phyloP scores from a whole-genome alignment of 2,329 filamentous ascomycete genomes.

The Dactylellina haptotyla region DNA sequence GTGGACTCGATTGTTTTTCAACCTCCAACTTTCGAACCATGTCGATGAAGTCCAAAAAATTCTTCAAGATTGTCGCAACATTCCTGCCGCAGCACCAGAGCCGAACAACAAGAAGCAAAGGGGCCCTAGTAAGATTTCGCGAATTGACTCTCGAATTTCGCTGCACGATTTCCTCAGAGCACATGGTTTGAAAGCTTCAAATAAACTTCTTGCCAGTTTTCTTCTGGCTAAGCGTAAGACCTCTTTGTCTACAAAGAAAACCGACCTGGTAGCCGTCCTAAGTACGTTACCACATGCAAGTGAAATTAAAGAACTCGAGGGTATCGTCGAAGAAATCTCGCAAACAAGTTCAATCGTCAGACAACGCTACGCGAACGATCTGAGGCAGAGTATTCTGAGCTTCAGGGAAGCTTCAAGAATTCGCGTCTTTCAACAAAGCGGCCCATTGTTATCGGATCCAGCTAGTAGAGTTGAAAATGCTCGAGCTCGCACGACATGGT shows the following conservation, averaged over 20 bases:
- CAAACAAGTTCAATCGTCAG: slow-evolving; percentile 58
- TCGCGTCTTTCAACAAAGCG: not conserved
- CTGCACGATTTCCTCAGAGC: slow-evolving; percentile 53
- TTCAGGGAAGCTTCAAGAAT: slow-evolving; percentile 52
- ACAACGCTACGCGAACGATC: slow-evolving; percentile 61
- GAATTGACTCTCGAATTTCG: slow-evolving; percentile 2
- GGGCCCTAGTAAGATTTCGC: not conserved
- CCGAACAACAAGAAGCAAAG: not conserved
- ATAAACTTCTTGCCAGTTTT: slow-evolving; percentile 44
- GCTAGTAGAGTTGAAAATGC: slow-evolving; percentile 20
- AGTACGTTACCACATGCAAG: not conserved
- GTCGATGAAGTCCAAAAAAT: slow-evolving; percentile 63
- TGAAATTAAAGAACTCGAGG: slow-evolving; percentile 21
- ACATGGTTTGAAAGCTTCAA: slow-evolving; percentile 49
- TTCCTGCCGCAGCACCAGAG: slow-evolving; percentile 1
- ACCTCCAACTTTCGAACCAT: slow-evolving; percentile 64
- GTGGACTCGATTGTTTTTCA: slow-evolving; percentile 66
- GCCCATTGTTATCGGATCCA: slow-evolving; percentile 3
- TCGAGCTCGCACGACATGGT: not conserved
- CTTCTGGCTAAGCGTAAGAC: slow-evolving; percentile 7
- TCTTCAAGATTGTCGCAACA: slow-evolving; percentile 60
- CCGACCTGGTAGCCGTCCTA: not conserved
- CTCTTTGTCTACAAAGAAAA: slow-evolving; percentile 1
- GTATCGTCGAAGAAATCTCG: slow-evolving; percentile 28
- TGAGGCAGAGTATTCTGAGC: slow-evolving; percentile 60